Evolutionary conservation across 2,329 filamentous ascomycete genomes (phyloP).

Genomic region (Sporothrix variecibatus): DNA sequence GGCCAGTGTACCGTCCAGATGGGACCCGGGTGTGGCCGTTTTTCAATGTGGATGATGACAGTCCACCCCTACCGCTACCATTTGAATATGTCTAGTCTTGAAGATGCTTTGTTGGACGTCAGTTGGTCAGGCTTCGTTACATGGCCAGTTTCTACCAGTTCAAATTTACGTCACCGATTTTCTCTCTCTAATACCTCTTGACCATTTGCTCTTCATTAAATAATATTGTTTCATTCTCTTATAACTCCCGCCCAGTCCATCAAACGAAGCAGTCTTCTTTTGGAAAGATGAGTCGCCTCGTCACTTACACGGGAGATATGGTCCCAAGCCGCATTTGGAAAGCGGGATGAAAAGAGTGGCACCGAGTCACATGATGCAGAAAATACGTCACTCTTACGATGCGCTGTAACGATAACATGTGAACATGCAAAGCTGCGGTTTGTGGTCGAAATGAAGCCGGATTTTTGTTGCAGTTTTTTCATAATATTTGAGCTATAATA

Average conservation of each 20-base stretch:
- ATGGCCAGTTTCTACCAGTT: too few species aligned
- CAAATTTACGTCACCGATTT: too few species aligned
- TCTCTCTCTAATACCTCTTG: too few species aligned
- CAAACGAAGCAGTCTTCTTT: too few species aligned
- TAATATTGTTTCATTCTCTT: too few species aligned
- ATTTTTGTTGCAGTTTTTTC: neutral
- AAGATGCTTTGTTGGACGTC: too few species aligned
- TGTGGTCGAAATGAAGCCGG: too few species aligned
- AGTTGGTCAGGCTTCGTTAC: too few species aligned
- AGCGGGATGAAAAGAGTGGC: neutral
- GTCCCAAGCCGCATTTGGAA: neutral
- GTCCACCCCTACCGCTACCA: neutral
- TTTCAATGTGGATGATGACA: neutral
- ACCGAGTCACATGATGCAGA: neutral
- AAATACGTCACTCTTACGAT: neutral
- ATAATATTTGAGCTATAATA: neutral
- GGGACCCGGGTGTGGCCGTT: constrained; percentile 9
- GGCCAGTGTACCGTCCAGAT: neutral
- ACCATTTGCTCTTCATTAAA: too few species aligned
- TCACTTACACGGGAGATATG: neutral
- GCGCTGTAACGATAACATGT: neutral
- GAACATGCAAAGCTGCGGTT: too few species aligned
- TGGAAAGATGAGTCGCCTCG: neutral
- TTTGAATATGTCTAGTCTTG: neutral
- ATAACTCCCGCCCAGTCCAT: too few species aligned